Percentiles rank a stretch among this genome's conserved stretches.
Evolutionary conservation across 345 rosid genomes (phyloP).

Genomic region (Sisymbrium altissimum): DNA sequence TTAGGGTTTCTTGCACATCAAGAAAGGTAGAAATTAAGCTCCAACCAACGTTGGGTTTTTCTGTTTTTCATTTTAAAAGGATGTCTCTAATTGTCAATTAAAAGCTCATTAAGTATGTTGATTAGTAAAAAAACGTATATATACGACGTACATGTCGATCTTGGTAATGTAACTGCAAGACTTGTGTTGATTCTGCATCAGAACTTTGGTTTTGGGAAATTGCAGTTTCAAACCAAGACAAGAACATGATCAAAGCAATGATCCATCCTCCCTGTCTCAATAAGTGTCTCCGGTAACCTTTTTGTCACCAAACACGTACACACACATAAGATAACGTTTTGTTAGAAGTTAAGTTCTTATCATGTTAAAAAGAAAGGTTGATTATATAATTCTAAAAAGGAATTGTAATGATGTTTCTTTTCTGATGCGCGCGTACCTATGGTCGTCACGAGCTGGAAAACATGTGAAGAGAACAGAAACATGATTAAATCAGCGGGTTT

Average conservation of each 20-base stretch:
- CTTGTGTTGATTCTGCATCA: slow-evolving; percentile 21
- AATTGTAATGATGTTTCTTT: not conserved
- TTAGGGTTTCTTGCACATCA: slow-evolving; percentile 13
- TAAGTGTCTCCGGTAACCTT: slow-evolving; percentile 7
- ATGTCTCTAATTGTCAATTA: not conserved
- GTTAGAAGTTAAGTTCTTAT: slow-evolving; percentile 6
- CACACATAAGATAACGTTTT: not conserved
- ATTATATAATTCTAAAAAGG: too few species aligned
- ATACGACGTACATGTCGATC: slow-evolving; percentile 22
- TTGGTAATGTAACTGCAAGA: slow-evolving; percentile 27
- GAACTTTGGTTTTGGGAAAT: slow-evolving; percentile 20
- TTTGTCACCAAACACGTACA: slow-evolving; percentile 11
- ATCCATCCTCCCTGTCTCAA: slow-evolving; percentile 18
- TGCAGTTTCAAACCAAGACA: slow-evolving; percentile 6
- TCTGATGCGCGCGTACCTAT: slow-evolving; percentile 23
- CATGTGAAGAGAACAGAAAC: slow-evolving; percentile 29
- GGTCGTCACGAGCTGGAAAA: slow-evolving; percentile 23
- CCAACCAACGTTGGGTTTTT: not conserved
- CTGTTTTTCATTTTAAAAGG: not conserved
- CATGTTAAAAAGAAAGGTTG: not conserved
- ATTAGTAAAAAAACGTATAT: not conserved
- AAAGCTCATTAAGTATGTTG: not conserved
- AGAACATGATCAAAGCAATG: slow-evolving; percentile 22
- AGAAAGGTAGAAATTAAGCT: not conserved
- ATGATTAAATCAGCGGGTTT: slow-evolving; percentile 19